Evolutionary conservation across 2,329 filamentous ascomycete species (phyloP).

Genomic region (Aspergillus bombycis): DNA sequence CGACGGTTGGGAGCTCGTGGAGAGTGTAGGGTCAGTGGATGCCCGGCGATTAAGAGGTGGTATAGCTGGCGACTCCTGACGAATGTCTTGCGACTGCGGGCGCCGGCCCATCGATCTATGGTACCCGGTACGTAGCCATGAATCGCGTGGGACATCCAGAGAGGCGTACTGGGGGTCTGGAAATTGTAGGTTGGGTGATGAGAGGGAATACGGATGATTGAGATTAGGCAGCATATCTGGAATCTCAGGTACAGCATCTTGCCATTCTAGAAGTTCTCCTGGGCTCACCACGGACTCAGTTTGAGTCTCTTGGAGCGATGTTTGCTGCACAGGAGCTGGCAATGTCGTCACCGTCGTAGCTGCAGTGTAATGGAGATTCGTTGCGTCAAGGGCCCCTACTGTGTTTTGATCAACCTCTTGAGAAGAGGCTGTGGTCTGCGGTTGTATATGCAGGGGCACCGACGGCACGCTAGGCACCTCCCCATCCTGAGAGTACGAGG

Average conservation of each 20-base stretch:
- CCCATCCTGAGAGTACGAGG: conserved; percentile 4
- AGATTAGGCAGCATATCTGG: conserved; percentile 14
- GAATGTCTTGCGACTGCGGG: conserved; percentile 24
- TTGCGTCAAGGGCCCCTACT: no score
- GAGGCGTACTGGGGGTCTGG: conserved; percentile 24
- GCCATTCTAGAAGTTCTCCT: conserved; percentile 9
- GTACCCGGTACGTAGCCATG: conserved; percentile 21
- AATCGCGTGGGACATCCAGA: conserved; percentile 22
- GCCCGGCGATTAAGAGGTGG: conserved; percentile 29
- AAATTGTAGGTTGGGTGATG: conserved; percentile 37
- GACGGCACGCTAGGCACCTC: conserved; percentile 8
- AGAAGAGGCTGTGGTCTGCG: neutral
- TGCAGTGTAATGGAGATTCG: neutral
- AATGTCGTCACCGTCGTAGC: neutral
- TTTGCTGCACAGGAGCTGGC: neutral
- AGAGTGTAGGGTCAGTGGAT: conserved; percentile 37
- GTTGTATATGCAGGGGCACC: conserved; percentile 3
- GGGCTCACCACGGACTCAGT: conserved; percentile 1
- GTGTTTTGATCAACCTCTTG: neutral
- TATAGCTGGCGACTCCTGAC: conserved; percentile 12
- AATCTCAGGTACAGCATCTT: conserved; percentile 17
- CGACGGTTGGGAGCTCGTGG: conserved; percentile 28
- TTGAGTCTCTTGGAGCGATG: conserved; percentile 1
- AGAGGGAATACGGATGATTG: conserved; percentile 36
- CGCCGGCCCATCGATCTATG: conserved; percentile 18